Evolutionary conservation across 2,329 filamentous ascomycete genomes (phyloP), one percentile per base, ranked within the genome.

Genomic region (Trichoderma polysporum): DNA sequence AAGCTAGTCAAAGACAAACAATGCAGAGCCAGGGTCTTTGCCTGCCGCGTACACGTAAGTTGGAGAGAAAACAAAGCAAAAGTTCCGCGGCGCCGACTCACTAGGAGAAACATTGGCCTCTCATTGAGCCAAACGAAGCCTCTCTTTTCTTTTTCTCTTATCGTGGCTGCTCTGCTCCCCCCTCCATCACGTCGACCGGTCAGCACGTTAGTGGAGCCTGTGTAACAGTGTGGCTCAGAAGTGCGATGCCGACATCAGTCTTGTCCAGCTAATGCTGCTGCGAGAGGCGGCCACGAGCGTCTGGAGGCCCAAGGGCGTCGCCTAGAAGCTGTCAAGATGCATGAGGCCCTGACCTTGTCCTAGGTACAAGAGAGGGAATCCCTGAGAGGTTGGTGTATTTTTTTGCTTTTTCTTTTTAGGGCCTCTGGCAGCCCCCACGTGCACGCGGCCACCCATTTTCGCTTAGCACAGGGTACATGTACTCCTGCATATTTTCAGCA

Each of bases 311-410:
- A 41, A 25, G 35, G 17, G 29, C 35, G 15, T 19, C 15, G 35
- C 37, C 54, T 37, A 52, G 22, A 31, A 61, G 12, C 33, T 61
- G 58, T 52, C 58, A 39, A 61, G 58, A 27, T 39, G 58, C 58
- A 61, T 61, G 45, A 29, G 33, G 10, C 45, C 58, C 45, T 39
- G 47, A 22, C 58, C 58, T 50, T 52, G 58, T 52, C 31, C 58
- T 19, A 19, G 41, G 22, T 45, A 25, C 47, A 9, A 25, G 47
- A 50, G 25, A 17, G 22, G n/a, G 12, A 13, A 41, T n/a, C 2
- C 13, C 17, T 25, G 47, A 17, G 58, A 52, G 45, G 45, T 7
- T 19, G 47, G 7, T 49, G 22, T 50, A 35, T n/a, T 12, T 49
- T 57, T 39, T 12, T 45, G 39, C 41, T 12, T 45, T 45, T 45